Percentiles rank a stretch among this genome's conserved stretches.
phyloP scores from a whole-genome alignment of 768 basidiomycete genomes.

The Russula lepida region DNA sequence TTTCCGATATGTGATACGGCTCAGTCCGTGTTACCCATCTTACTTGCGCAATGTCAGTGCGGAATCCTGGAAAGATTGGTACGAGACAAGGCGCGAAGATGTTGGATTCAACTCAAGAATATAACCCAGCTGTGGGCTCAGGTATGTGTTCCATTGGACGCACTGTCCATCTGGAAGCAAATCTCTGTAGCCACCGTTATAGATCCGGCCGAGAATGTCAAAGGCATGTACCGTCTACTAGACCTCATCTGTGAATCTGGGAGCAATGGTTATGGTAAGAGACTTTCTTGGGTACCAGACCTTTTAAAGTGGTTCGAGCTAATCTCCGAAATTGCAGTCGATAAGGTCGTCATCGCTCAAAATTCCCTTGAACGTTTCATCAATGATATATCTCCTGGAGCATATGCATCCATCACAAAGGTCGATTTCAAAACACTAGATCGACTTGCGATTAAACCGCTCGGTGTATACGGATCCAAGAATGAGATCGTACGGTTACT shows the following conservation, averaged over 20 bases:
- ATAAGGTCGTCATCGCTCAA: conserved; percentile 54
- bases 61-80: not conserved
- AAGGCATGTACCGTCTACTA: conserved; percentile 43
- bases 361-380: conserved; percentile 40
- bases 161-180: not conserved
- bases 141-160: not conserved
- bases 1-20: not conserved
- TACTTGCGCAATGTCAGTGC: not conserved
- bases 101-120: not conserved
- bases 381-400: conserved; percentile 40
- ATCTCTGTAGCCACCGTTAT: not conserved
- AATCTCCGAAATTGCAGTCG: conserved; percentile 31
- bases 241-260: conserved; percentile 45
- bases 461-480: conserved; percentile 52
- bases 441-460: conserved; percentile 36
- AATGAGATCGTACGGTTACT: conserved; percentile 42
- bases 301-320: not conserved
- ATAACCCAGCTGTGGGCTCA: not conserved
- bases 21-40: not conserved
- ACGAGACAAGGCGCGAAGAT: not conserved
- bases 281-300: not conserved
- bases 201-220: conserved; percentile 23
- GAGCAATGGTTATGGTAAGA: conserved; percentile 43
- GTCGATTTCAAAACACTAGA: conserved; percentile 51
- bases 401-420: conserved; percentile 45